phyloP scores from a whole-genome alignment of 1,139 yeast genomes.

The Nakaseomyces sp. region DNA sequence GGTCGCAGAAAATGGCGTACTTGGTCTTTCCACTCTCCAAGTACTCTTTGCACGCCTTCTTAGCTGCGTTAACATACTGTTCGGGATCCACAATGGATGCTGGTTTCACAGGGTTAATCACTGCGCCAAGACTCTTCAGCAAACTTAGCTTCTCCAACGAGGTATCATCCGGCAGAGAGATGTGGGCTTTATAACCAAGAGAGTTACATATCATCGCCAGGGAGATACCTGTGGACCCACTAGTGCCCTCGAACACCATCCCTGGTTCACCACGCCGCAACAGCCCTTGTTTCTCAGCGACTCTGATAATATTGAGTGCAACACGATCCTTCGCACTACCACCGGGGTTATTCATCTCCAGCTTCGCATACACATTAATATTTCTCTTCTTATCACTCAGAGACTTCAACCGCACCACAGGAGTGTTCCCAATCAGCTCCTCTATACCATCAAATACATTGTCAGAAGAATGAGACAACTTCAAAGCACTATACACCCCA shows the following conservation, averaged over 20 bases:
- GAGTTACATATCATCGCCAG: conserved; percentile 83
- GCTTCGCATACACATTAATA: conserved; percentile 75
- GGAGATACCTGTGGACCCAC: conserved; percentile 94
- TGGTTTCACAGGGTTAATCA: conserved; percentile 81
- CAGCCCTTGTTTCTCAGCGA: conserved; percentile 53
- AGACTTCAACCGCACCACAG: conserved; percentile 67
- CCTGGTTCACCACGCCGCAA: conserved; percentile 45
- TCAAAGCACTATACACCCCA: conserved; percentile 3
- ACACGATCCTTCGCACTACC: conserved; percentile 95
- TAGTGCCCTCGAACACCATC: conserved; percentile 78
- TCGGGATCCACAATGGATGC: conserved; percentile 91
- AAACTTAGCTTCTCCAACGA: conserved; percentile 71
- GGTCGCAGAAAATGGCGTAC: conserved; percentile 67
- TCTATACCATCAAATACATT: conserved; percentile 37
- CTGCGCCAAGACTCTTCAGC: conserved; percentile 69
- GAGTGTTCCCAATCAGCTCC: conserved; percentile 81
- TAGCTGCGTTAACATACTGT: conserved; percentile 87
- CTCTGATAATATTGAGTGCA: conserved; percentile 71
- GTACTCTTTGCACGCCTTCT: conserved; percentile 46
- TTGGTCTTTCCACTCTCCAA: conserved; percentile 39
- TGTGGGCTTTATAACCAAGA: conserved; percentile 80
- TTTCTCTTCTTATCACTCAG: conserved; percentile 62
- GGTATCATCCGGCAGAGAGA: conserved; percentile 93
- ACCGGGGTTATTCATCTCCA: conserved; percentile 82
- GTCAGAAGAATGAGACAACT: too few species aligned